A percentile compares a stretch with the other conserved stretches of the same genome.
phyloP scores from a whole-genome alignment of 2,329 filamentous ascomycete genomes.

The Paecilomyces fulvus region DNA sequence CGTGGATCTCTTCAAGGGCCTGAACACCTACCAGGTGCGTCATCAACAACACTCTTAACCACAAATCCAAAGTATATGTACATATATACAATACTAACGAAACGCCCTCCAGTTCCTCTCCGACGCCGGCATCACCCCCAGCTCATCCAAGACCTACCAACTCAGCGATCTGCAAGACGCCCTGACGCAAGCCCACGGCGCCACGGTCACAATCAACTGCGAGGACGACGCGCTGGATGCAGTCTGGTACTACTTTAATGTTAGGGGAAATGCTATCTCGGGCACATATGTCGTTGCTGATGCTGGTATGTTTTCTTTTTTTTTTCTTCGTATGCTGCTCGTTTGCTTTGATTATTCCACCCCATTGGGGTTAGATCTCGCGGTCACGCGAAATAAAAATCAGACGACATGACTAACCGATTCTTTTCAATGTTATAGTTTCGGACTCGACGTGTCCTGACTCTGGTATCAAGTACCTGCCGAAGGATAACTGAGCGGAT shows the following conservation, averaged over 20 bases:
- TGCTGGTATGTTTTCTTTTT: slow-evolving; percentile 28
- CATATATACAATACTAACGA: too few species aligned
- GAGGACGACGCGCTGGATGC: slow-evolving; percentile 41
- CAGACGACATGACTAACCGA: neutral
- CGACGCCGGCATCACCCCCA: slow-evolving; percentile 48
- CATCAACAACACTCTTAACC: neutral
- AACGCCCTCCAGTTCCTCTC: slow-evolving; percentile 36
- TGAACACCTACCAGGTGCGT: slow-evolving; percentile 46
- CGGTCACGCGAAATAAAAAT: neutral
- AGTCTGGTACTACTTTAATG: slow-evolving; percentile 47
- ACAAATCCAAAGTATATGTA: neutral
- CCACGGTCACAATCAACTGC: slow-evolving; percentile 44
- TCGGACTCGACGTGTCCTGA: slow-evolving; percentile 52
- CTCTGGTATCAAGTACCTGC: slow-evolving; percentile 56
- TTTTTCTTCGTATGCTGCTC: neutral
- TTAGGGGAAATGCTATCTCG: slow-evolving; percentile 49
- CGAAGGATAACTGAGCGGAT: slow-evolving; percentile 38
- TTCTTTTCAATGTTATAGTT: slow-evolving; percentile 22
- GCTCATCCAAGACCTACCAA: slow-evolving; percentile 42
- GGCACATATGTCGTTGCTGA: slow-evolving; percentile 53
- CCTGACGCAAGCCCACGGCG: slow-evolving; percentile 39
- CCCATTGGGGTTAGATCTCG: too few species aligned
- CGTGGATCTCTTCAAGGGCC: slow-evolving; percentile 47
- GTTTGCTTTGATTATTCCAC: neutral
- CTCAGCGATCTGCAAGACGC: slow-evolving; percentile 44